Conservation (phyloP, 352 stramenopile species). For the Pythium folliculosum region DNA sequence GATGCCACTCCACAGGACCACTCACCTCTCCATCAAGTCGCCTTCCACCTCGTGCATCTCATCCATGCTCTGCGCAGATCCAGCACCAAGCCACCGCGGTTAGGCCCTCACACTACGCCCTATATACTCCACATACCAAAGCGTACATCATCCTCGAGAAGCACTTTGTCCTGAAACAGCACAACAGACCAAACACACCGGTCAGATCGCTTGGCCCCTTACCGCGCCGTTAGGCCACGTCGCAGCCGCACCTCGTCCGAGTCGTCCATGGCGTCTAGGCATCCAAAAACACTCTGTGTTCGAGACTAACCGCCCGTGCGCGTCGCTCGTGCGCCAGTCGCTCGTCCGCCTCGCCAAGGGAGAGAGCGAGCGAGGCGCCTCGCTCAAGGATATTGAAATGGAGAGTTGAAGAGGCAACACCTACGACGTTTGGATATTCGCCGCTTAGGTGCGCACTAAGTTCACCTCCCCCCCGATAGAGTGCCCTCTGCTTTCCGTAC, state of each 20-base stretch:
- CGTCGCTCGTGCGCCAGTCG: background rate
- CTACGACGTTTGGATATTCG: slow-evolving; percentile 27
- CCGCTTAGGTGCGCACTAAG: slow-evolving; percentile 15
- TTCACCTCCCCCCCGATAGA: slow-evolving; percentile 13
- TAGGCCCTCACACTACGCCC: background rate
- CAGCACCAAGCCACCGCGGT: background rate
- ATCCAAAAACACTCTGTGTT: background rate
- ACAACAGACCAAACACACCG: too few relatives aligned
- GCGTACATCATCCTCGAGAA: slow-evolving; percentile 53
- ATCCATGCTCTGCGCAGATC: slow-evolving; percentile 66
- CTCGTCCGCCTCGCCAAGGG: too few relatives aligned
- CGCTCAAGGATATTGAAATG: too few relatives aligned
- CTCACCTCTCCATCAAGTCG: slow-evolving; percentile 51
- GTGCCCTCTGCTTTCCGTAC: slow-evolving; percentile 7
- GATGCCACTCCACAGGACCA: background rate
- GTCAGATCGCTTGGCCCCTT: too few relatives aligned
- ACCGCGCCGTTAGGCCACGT: too few relatives aligned
- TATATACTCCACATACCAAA: too few relatives aligned
- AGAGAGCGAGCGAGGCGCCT: background rate
- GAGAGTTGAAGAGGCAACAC: slow-evolving; percentile 20
- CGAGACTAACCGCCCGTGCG: background rate
- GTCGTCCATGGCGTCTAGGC: slow-evolving; percentile 41
- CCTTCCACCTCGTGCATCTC: slow-evolving; percentile 69
- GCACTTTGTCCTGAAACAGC: slow-evolving; percentile 35
- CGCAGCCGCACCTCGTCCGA: slow-evolving; percentile 42